Conservation (phyloP, 2,329 filamentous ascomycete genomes). For the Ophiostoma tasmaniense region DNA sequence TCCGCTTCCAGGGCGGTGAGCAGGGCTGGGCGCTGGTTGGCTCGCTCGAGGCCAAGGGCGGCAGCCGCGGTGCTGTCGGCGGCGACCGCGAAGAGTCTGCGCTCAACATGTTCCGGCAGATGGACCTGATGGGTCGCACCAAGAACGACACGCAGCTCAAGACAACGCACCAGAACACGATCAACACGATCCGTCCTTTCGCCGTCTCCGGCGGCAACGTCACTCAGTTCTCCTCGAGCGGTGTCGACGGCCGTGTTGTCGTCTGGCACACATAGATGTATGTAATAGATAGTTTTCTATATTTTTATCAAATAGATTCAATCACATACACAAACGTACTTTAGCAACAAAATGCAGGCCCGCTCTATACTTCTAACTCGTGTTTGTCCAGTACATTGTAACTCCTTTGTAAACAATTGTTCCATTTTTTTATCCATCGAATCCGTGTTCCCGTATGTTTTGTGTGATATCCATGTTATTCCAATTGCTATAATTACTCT, state of each 20-base stretch:
- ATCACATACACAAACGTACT: not conserved
- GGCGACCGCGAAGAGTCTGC: slow-evolving; percentile 79
- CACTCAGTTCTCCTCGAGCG: slow-evolving; percentile 77
- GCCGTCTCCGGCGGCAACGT: slow-evolving; percentile 57
- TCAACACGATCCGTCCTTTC: slow-evolving; percentile 74
- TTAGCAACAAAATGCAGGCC: not conserved
- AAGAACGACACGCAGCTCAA: slow-evolving; percentile 91
- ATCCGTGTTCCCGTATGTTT: not conserved
- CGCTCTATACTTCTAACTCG: not conserved
- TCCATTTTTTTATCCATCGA: not conserved
- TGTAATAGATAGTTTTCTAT: not conserved
- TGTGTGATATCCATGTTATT: not conserved
- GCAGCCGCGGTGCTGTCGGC: slow-evolving; percentile 46
- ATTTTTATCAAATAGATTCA: not conserved
- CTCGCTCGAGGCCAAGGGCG: slow-evolving; percentile 66
- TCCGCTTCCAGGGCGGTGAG: slow-evolving; percentile 73
- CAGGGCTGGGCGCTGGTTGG: slow-evolving; percentile 77
- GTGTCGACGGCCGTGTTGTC: slow-evolving; percentile 74
- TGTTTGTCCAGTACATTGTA: not conserved
- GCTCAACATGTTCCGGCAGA: slow-evolving; percentile 95
- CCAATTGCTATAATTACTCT: not conserved
- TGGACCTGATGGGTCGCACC: slow-evolving; percentile 92
- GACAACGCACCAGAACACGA: slow-evolving; percentile 94
- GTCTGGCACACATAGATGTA: slow-evolving; percentile 57
- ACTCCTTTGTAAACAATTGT: not conserved